These are phyloP conservation scores for Thelonectria rubi DNA, from an alignment of 2,329 filamentous ascomycete genomes.

Conservation along the genomic window DNA sequence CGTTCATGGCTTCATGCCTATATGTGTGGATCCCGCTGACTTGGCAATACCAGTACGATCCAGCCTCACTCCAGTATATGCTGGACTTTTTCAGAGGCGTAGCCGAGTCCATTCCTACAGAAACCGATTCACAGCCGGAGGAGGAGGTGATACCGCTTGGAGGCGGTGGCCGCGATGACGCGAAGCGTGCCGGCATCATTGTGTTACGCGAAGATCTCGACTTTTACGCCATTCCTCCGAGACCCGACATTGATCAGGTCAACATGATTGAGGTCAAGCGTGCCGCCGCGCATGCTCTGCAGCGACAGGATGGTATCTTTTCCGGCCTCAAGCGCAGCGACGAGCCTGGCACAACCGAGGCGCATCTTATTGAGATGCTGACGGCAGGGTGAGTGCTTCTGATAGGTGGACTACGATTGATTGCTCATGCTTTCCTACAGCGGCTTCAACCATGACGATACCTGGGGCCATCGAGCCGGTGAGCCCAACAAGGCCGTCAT, in stretches of 20 bases:
- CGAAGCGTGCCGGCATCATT: slow-evolving; percentile 94
- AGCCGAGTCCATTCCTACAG: slow-evolving; percentile 90
- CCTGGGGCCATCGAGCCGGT: slow-evolving; percentile 95
- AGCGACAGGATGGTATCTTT: slow-evolving; percentile 94
- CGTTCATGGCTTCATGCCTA: slow-evolving; percentile 51
- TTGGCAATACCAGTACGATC: slow-evolving; percentile 79
- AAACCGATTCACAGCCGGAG: slow-evolving; percentile 66
- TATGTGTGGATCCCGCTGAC: slow-evolving; percentile 19
- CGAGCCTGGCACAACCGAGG: slow-evolving; percentile 94
- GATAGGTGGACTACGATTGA: not conserved
- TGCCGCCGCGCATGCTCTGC: slow-evolving; percentile 84
- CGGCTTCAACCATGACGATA: slow-evolving; percentile 95
- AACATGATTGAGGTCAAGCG: slow-evolving; percentile 98
- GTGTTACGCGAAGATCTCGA: slow-evolving; percentile 95
- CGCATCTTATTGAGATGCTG: slow-evolving; percentile 98
- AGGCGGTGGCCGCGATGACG: slow-evolving; percentile 78
- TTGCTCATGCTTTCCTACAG: slow-evolving; percentile 57
- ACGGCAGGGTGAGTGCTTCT: slow-evolving; percentile 82
- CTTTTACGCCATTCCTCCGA: slow-evolving; percentile 95
- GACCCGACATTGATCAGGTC: slow-evolving; percentile 80
- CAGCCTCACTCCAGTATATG: slow-evolving; percentile 97
- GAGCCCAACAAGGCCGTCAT: slow-evolving; percentile 99
- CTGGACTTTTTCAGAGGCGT: slow-evolving; percentile 97
- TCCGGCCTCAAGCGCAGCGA: slow-evolving; percentile 94
- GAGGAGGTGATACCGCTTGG: slow-evolving; percentile 71